Evolutionary conservation across 2,329 filamentous ascomycete species (phyloP).

Genomic region (Fusarium paranaense): DNA sequence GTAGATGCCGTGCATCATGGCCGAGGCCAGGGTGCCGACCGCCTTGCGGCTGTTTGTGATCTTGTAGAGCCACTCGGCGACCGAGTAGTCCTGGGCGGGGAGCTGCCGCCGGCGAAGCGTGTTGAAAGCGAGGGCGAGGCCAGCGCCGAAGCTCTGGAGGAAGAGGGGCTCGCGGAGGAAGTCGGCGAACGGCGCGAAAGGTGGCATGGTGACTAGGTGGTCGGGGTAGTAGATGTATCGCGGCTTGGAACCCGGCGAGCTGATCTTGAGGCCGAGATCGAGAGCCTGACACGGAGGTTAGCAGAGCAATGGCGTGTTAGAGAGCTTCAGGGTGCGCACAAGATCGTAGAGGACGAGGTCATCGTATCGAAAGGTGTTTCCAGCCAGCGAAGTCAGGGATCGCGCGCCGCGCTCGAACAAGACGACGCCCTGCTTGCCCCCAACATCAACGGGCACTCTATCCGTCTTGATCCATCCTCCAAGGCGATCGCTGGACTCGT

Average conservation of each 20-base stretch:
- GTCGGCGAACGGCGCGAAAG: slow-evolving; percentile 40
- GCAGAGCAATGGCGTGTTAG: slow-evolving; percentile 20
- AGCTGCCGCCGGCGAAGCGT: slow-evolving; percentile 31
- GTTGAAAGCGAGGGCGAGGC: slow-evolving; percentile 42
- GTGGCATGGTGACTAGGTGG: slow-evolving; percentile 61
- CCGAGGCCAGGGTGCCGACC: slow-evolving; percentile 81
- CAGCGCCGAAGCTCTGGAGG: slow-evolving; percentile 45
- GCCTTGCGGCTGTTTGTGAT: slow-evolving; percentile 52
- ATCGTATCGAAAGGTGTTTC: slow-evolving; percentile 60
- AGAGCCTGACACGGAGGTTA: slow-evolving; percentile 45
- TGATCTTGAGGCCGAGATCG: slow-evolving; percentile 56
- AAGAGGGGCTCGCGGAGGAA: slow-evolving; percentile 50
- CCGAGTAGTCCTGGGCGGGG: slow-evolving; percentile 48
- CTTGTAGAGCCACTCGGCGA: slow-evolving; percentile 51
- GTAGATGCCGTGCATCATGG: slow-evolving; percentile 87
- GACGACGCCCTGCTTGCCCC: slow-evolving; percentile 67
- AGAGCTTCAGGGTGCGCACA: slow-evolving; percentile 58
- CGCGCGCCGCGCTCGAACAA: slow-evolving; percentile 88
- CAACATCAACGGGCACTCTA: slow-evolving; percentile 65
- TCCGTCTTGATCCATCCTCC: slow-evolving; percentile 89
- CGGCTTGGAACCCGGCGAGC: slow-evolving; percentile 58
- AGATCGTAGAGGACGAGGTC: slow-evolving; percentile 77
- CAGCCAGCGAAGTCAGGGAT: slow-evolving; percentile 70
- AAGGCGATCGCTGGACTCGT: slow-evolving; percentile 75
- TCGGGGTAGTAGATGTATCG: slow-evolving; percentile 93